Base-by-base conservation (phyloP, 768 basidiomycete species). In the Flagelloscypha sp. region DNA sequence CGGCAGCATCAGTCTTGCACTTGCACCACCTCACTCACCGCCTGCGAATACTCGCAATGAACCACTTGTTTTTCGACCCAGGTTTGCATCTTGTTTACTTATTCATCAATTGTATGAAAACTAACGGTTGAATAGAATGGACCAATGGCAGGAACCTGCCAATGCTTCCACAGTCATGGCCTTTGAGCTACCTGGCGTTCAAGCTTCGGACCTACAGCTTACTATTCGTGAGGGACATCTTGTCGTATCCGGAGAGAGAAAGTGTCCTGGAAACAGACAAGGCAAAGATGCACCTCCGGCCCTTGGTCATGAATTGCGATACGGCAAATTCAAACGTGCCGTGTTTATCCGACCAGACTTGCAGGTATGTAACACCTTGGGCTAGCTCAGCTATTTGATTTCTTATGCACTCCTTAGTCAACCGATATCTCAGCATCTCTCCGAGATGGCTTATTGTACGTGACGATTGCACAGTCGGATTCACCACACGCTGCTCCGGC, bases 101-200 rank as follows among this genome's bases (percentile, higher is more conserved):
- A n/a, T n/a, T n/a, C n/a, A n/a, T n/a, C n/a, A n/a, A n/a, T n/a
- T n/a, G n/a, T n/a, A n/a, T n/a, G n/a, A n/a, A n/a, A n/a, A n/a
- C n/a, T n/a, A n/a, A n/a, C n/a, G n/a, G n/a, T n/a, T n/a, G n/a
- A n/a, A n/a, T n/a, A n/a, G n/a, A n/a, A n/a, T n/a, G n/a, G n/a
- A n/a, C n/a, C n/a, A n/a, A n/a, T n/a, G n/a, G n/a, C n/a, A n/a
- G n/a, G n/a, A n/a, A n/a, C n/a, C n/a, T n/a, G n/a, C n/a, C n/a
- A n/a, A n/a, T n/a, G n/a, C n/a, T n/a, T n/a, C n/a, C n/a, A n/a
- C n/a, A n/a, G n/a, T n/a, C n/a, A n/a, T n/a, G n/a, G n/a, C 63
- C 6, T 61, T 69, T 35, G 70, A 72, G 41, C 43, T 72, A 10
- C 70, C 70, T 22, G 70, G 68, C 12, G 57, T 72, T 30, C 57